Conservation (phyloP, 129 eudicot species). For the Arctium lappa region DNA sequence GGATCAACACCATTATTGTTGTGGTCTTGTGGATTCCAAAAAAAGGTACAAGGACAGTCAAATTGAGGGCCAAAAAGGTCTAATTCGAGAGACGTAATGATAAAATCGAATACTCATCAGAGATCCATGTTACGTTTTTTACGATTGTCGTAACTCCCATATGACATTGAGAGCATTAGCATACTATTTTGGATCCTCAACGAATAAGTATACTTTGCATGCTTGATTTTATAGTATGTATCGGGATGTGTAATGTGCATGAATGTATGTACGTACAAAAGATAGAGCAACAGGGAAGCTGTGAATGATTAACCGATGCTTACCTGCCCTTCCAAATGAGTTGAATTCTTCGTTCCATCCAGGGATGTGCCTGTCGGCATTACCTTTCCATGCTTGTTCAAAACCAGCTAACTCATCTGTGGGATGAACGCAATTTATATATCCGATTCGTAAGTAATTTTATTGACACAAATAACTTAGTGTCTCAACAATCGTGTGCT, state of each 20-base stretch:
- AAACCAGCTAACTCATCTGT: constrained; percentile 76
- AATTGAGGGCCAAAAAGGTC: background rate
- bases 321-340: constrained; percentile 34
- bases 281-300: background rate
- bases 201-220: background rate
- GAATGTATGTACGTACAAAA: background rate
- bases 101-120: background rate
- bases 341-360: constrained; percentile 44
- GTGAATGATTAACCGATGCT: constrained; percentile 1
- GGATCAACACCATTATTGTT: background rate
- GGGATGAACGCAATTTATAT: constrained; percentile 6
- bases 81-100: background rate
- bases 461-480: background rate
- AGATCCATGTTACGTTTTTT: background rate
- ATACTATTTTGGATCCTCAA: background rate
- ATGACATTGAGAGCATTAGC: background rate
- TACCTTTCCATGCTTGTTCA: constrained; percentile 83
- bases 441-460: background rate
- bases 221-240: background rate
- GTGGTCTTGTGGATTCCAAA: background rate
- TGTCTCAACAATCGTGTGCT: background rate
- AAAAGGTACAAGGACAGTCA: background rate
- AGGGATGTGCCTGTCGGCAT: constrained; percentile 42
- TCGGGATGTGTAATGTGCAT: background rate
- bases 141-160: background rate